Evolutionary conservation across 2,329 filamentous ascomycete species (phyloP).

Genomic region (Phyllosticta capitalensis): DNA sequence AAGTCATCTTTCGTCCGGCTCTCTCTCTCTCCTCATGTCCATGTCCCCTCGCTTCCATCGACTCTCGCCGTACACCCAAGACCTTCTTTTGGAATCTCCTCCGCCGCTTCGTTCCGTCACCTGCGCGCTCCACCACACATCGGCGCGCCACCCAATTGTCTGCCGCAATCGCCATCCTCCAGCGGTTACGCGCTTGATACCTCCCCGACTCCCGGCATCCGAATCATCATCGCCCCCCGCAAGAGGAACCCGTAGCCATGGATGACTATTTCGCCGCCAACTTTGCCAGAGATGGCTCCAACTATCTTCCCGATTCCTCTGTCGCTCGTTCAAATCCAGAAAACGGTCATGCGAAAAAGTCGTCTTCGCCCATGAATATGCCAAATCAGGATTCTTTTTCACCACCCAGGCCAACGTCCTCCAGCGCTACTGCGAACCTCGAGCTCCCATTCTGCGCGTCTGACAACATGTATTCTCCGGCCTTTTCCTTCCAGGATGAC

Average conservation of each 20-base stretch:
- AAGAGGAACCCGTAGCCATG: slow-evolving; percentile 31
- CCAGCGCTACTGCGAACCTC: neutral
- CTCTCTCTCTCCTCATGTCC: neutral
- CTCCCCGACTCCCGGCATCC: slow-evolving; percentile 1
- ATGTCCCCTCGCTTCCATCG: neutral
- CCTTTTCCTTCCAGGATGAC: slow-evolving; percentile 27
- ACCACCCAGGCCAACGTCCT: neutral
- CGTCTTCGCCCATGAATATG: neutral
- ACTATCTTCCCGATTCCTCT: neutral
- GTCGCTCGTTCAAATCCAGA: neutral
- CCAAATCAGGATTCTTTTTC: neutral
- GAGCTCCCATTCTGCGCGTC: slow-evolving; percentile 14
- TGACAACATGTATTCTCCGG: slow-evolving; percentile 26
- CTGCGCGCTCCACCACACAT: neutral
- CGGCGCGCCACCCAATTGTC: slow-evolving; percentile 3
- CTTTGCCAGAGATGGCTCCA: neutral
- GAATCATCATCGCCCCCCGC: slow-evolving; percentile 1
- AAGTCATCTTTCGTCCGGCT: slow-evolving; percentile 11
- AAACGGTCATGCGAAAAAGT: neutral
- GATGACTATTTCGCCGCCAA: slow-evolving; percentile 5
- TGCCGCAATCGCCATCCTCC: neutral
- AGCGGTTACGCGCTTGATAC: slow-evolving; percentile 5
- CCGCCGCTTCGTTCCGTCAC: neutral
- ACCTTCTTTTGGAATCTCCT: neutral
- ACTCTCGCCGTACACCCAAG: neutral